Percentiles rank a stretch among this genome's conserved stretches.
Evolutionary conservation across 257 asterid genomes (phyloP).

Genomic region (Cinchona pubescens): DNA sequence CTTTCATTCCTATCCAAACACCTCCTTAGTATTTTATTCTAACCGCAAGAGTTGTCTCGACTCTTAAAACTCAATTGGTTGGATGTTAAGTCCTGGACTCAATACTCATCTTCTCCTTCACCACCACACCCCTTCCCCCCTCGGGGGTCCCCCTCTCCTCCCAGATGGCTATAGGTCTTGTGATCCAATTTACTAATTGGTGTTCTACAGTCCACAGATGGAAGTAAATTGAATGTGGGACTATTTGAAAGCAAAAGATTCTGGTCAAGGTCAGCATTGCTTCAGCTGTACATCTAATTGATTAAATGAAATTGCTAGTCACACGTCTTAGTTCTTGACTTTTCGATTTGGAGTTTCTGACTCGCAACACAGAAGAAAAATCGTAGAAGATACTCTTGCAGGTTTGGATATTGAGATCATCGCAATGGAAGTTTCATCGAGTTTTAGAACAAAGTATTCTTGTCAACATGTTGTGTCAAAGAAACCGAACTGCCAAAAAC

Average conservation of each 20-base stretch:
- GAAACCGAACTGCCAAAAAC: not conserved
- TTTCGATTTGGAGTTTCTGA: not conserved
- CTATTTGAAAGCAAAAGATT: not conserved
- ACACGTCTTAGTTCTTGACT: not conserved
- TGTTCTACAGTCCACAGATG: not conserved
- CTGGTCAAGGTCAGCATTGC: not conserved
- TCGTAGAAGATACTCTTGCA: not conserved
- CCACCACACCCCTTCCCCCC: too few relatives aligned
- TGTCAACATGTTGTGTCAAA: not conserved
- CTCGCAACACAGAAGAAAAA: not conserved
- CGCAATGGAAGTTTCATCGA: not conserved
- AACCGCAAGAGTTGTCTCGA: too few relatives aligned
- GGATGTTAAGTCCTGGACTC: not conserved
- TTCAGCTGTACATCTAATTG: not conserved
- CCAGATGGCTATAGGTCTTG: not conserved
- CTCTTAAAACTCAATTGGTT: not conserved
- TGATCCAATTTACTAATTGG: not conserved
- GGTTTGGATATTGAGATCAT: not conserved
- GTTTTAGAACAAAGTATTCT: not conserved
- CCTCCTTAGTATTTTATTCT: too few relatives aligned
- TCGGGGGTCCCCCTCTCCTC: not conserved
- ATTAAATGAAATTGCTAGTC: not conserved
- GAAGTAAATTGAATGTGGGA: not conserved
- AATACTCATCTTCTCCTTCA: too few relatives aligned
- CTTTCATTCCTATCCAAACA: too few relatives aligned